phyloP scores from a whole-genome alignment of 805 yeast genomes.

The Saccharomycodes ludwigii region DNA sequence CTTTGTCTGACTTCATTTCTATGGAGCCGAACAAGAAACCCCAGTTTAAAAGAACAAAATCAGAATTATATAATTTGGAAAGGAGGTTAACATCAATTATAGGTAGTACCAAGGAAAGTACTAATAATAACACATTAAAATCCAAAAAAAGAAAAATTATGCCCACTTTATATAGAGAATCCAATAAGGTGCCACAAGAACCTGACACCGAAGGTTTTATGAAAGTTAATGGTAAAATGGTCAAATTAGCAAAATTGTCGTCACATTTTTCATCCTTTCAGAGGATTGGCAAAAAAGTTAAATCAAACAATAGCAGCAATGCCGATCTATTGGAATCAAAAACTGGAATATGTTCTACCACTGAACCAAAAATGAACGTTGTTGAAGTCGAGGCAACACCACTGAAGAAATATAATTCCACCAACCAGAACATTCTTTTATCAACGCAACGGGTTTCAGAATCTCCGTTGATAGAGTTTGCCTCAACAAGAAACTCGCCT shows the following conservation, averaged over 20 bases:
- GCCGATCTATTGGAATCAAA: too few relatives aligned
- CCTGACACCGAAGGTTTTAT: constrained; percentile 9
- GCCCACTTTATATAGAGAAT: constrained; percentile 3
- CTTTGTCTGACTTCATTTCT: constrained; percentile 3
- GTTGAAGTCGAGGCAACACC: too few relatives aligned
- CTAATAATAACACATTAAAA: constrained; percentile 8
- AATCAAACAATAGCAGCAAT: too few relatives aligned
- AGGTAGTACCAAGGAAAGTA: constrained; percentile 2
- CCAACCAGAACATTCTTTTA: too few relatives aligned
- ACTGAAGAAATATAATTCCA: too few relatives aligned
- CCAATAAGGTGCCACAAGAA: constrained; percentile 1
- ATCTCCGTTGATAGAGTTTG: constrained; percentile 4
- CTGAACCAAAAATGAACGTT: too few relatives aligned
- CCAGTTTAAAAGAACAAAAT: neutral
- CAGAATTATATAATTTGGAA: neutral
- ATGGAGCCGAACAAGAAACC: constrained; percentile 1
- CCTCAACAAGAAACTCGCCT: too few relatives aligned
- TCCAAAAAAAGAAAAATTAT: constrained; percentile 4
- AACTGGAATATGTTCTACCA: too few relatives aligned
- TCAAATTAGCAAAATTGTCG: constrained; percentile 20
- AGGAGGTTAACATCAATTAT: neutral
- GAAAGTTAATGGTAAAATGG: constrained; percentile 13
- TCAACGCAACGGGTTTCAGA: too few relatives aligned
- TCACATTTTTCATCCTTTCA: constrained; percentile 10
- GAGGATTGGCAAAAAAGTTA: constrained; percentile 6